Conservation (phyloP, 2,329 filamentous ascomycete species). For the Fusarium sp. region DNA sequence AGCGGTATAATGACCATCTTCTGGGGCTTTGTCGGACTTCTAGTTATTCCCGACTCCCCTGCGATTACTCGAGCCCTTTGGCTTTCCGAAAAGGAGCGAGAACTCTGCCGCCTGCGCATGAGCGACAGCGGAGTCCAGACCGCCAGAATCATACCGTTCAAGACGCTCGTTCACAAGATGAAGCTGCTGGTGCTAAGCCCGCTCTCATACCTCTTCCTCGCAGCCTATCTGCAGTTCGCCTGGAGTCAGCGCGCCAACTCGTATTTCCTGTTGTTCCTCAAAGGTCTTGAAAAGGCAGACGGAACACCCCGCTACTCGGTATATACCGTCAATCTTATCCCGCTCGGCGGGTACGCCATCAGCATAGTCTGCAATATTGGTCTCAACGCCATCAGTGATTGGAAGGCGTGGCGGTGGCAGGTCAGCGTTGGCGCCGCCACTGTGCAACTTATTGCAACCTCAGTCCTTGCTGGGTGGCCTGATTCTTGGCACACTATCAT, state of each 20-base stretch:
- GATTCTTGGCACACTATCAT: slow-evolving; percentile 47
- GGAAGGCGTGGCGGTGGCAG: slow-evolving; percentile 63
- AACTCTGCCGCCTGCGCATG: slow-evolving; percentile 38
- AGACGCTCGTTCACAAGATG: slow-evolving; percentile 28
- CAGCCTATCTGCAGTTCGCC: slow-evolving; percentile 51
- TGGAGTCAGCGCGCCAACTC: slow-evolving; percentile 55
- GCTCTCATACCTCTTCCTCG: slow-evolving; percentile 50
- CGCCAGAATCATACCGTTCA: slow-evolving; percentile 37
- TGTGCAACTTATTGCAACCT: slow-evolving; percentile 51
- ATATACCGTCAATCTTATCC: slow-evolving; percentile 65
- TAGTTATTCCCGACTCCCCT: slow-evolving; percentile 42
- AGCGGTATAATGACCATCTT: slow-evolving; percentile 41
- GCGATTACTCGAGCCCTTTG: slow-evolving; percentile 40
- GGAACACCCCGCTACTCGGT: slow-evolving; percentile 47
- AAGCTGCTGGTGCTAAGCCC: slow-evolving; percentile 36
- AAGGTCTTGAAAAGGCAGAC: slow-evolving; percentile 44
- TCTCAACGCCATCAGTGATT: slow-evolving; percentile 65
- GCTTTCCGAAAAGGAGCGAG: slow-evolving; percentile 19
- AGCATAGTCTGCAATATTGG: slow-evolving; percentile 64
- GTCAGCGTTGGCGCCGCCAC: slow-evolving; percentile 64
- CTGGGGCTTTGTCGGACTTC: slow-evolving; percentile 41
- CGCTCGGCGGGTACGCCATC: slow-evolving; percentile 56
- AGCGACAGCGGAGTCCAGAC: slow-evolving; percentile 37
- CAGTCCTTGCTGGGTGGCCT: slow-evolving; percentile 47
- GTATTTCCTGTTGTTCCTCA: slow-evolving; percentile 55